Evolutionary conservation across 805 yeast species (phyloP), one percentile per base, ranked within the genome.

Genomic region (Citeromyces nyonsensis): DNA sequence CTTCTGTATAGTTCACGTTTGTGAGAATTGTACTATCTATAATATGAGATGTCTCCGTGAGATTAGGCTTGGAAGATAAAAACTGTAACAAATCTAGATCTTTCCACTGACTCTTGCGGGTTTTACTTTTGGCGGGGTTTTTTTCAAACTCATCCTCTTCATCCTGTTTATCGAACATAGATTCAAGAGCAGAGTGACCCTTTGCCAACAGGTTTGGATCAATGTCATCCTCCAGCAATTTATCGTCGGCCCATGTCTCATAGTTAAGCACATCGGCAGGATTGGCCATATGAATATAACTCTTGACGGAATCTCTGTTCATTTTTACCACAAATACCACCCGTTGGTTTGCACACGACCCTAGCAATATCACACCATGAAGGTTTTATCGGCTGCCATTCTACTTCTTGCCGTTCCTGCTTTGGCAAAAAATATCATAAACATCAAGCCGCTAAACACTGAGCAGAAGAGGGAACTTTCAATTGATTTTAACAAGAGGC

Each of bases 131-230:
- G 38, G 54, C 47, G 2, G 93, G 64, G 44, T 74, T 56, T 36
- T 66, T 63, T 47, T 81, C 91, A 36, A 91, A 61, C 25, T 73
- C 66, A 40, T 77, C 69, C 49, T 91, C 98, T 54, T 91, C 99
- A 38, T 76, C 73, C 50, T 91, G 98, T 65, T 81, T 91, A 49
- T 72, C 84, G 48, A 69, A 76, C 52, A 55, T 57, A 36, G 59
- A 56, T 12, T 36, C 34, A 10, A 38, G 37, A 15, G 52, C 39
- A n/a, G 44, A 31, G 18, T 42, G 42, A 9, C 39, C 39, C 10
- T 40, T 32, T 26, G 45, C 48, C 42, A 54, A 57, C 48, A 60
- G 61, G 43, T 57, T 54, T 42, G 56, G 59, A 39, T 63, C 63
- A 5, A 64, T 70, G 10, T 73, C 82, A 12, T 66, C 78, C 30